phyloP scores from a whole-genome alignment of 148 eudicot species.

The Chenopodium formosanum region DNA sequence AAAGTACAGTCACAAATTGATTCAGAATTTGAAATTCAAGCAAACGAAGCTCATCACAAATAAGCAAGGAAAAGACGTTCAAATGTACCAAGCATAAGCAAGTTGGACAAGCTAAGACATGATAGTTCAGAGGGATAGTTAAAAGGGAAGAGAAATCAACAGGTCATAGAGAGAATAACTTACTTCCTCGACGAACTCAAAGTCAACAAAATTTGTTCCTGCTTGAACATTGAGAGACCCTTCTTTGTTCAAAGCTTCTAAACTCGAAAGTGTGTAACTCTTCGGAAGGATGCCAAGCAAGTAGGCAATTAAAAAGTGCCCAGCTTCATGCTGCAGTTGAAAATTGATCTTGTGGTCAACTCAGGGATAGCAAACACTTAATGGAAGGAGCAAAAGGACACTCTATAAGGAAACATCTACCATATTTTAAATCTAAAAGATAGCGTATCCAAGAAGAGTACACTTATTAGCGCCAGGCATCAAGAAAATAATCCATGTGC shows the following conservation, averaged over 20 bases:
- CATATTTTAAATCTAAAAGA: background rate
- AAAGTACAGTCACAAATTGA: slow-evolving; percentile 19
- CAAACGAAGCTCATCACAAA: background rate
- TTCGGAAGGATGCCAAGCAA: slow-evolving; percentile 83
- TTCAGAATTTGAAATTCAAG: background rate
- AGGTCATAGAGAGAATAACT: background rate
- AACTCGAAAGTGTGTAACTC: slow-evolving; percentile 76
- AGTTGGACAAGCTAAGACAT: background rate
- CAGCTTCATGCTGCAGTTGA: slow-evolving; percentile 79
- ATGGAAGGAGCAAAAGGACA: background rate
- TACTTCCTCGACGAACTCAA: slow-evolving; percentile 84
- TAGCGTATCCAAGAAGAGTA: background rate
- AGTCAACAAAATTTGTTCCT: slow-evolving; percentile 89
- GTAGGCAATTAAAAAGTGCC: slow-evolving; percentile 91
- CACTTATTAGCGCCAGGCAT: slow-evolving; percentile 11
- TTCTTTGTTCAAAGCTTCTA: slow-evolving; percentile 76
- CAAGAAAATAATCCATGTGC: background rate
- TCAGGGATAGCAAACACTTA: background rate
- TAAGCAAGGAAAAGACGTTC: background rate
- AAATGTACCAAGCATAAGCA: background rate
- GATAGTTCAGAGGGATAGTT: background rate
- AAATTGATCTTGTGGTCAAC: background rate
- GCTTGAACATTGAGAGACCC: slow-evolving; percentile 98
- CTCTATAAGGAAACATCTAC: background rate
- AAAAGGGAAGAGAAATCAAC: background rate